Percentiles rank a stretch among this genome's conserved stretches.
Evolutionary conservation across 768 basidiomycete genomes (phyloP).

Genomic region (Lentinus tigrinus): DNA sequence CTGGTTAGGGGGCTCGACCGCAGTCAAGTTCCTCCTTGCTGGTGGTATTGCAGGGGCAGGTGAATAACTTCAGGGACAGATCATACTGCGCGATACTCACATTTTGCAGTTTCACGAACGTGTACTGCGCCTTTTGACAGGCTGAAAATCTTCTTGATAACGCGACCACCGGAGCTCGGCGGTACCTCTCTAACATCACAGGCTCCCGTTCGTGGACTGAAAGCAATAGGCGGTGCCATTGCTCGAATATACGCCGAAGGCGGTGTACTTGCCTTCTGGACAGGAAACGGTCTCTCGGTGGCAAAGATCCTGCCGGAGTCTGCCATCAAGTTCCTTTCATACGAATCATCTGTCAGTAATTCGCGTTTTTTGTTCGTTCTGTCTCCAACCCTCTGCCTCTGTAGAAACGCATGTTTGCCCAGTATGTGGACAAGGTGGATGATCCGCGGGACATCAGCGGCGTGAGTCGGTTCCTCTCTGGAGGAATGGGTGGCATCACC

Average conservation of each 20-base stretch:
- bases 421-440: slow-evolving; percentile 87
- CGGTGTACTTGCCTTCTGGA: slow-evolving; percentile 92
- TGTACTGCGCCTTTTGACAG: slow-evolving; percentile 98
- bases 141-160: slow-evolving; percentile 94
- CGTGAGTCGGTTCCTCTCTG: slow-evolving; percentile 88
- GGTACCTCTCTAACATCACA: slow-evolving; percentile 46
- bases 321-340: slow-evolving; percentile 96
- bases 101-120: slow-evolving; percentile 78
- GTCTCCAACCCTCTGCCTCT: not conserved
- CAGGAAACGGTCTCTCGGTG: slow-evolving; percentile 93
- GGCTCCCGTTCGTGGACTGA: slow-evolving; percentile 51
- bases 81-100: slow-evolving; percentile 6
- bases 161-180: slow-evolving; percentile 73
- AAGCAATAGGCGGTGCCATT: slow-evolving; percentile 70
- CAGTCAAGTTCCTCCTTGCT: slow-evolving; percentile 87
- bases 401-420: slow-evolving; percentile 93
- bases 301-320: slow-evolving; percentile 97
- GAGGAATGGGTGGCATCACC: slow-evolving; percentile 92
- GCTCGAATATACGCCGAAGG: slow-evolving; percentile 85
- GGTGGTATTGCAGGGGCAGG: slow-evolving; percentile 95
- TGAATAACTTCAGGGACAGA: slow-evolving; percentile 35
- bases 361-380: slow-evolving; percentile 2
- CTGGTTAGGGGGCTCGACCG: slow-evolving; percentile 66
- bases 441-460: slow-evolving; percentile 89
- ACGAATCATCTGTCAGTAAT: slow-evolving; percentile 81